Evolutionary conservation across 805 yeast genomes (phyloP).

Genomic region (Yarrowia keelungensis): DNA sequence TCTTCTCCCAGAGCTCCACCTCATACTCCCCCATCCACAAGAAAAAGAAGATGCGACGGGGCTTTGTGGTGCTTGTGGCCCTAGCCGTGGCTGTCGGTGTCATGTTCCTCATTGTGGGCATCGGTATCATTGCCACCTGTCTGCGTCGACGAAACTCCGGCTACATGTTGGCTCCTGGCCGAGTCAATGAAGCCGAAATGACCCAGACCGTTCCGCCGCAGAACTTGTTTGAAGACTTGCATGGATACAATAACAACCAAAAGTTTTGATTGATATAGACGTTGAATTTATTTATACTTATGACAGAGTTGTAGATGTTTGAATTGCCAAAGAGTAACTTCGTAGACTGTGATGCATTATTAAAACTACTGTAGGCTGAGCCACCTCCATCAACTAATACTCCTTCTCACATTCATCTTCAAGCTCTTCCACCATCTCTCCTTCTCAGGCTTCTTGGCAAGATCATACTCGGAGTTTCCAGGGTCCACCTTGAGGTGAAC

Average conservation of each 20-base stretch:
- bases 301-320: too few species aligned
- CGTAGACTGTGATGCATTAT: too few species aligned
- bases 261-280: slow-evolving; percentile 15
- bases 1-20: slow-evolving; percentile 47
- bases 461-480: neutral
- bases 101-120: slow-evolving; percentile 52
- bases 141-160: slow-evolving; percentile 53
- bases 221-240: slow-evolving; percentile 56
- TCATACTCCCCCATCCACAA: slow-evolving; percentile 42
- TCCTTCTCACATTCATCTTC: neutral
- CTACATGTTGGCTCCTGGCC: slow-evolving; percentile 58
- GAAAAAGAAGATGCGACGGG: slow-evolving; percentile 53
- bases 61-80: slow-evolving; percentile 72
- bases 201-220: slow-evolving; percentile 67
- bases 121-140: slow-evolving; percentile 55
- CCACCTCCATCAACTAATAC: neutral
- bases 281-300: slow-evolving; percentile 5
- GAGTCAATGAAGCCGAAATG: slow-evolving; percentile 69
- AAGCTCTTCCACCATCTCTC: slow-evolving; percentile 4
- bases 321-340: too few species aligned
- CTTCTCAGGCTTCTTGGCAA: neutral
- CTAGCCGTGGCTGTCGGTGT: slow-evolving; percentile 70
- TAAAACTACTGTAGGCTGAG: too few species aligned
- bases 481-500: neutral
- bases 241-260: slow-evolving; percentile 4